Evolutionary conservation across 192 early-diverging fungal genomes (phyloP).

Genomic region (Jimgerdemannia lactiflua): DNA sequence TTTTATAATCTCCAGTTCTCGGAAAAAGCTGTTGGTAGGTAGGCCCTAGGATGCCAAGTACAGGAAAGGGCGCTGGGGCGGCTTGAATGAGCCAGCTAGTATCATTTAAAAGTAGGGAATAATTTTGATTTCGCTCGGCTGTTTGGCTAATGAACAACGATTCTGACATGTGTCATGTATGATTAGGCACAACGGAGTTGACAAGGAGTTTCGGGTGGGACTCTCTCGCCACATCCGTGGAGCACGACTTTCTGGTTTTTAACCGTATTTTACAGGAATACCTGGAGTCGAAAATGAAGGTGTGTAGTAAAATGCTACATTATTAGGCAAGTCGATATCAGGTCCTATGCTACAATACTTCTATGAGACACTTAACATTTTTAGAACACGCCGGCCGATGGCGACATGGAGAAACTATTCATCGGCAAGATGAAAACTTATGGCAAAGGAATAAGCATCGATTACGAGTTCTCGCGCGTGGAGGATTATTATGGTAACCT

Average conservation of each 20-base stretch:
- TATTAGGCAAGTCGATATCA: constrained; percentile 73
- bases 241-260: constrained; percentile 99
- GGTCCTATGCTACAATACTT: no score
- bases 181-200: constrained; percentile 12
- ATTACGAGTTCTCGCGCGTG: constrained; percentile 86
- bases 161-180: no score
- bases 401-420: constrained; percentile 90
- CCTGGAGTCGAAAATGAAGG: constrained; percentile 40
- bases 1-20: no score
- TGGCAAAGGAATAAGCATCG: constrained; percentile 92
- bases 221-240: constrained; percentile 89
- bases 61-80: no score
- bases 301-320: constrained; percentile 23
- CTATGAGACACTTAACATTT: constrained; percentile 58
- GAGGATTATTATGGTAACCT: no score
- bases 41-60: no score
- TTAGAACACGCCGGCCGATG: constrained; percentile 46
- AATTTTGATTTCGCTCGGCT: no score
- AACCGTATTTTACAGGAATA: constrained; percentile 97
- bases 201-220: constrained; percentile 87
- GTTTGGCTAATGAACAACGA: no score
- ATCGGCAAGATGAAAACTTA: constrained; percentile 97
- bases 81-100: no score
- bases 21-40: no score
- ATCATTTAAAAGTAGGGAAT: no score